phyloP scores from a whole-genome alignment of 2,329 filamentous ascomycete genomes.

The Aulographum hederae region DNA sequence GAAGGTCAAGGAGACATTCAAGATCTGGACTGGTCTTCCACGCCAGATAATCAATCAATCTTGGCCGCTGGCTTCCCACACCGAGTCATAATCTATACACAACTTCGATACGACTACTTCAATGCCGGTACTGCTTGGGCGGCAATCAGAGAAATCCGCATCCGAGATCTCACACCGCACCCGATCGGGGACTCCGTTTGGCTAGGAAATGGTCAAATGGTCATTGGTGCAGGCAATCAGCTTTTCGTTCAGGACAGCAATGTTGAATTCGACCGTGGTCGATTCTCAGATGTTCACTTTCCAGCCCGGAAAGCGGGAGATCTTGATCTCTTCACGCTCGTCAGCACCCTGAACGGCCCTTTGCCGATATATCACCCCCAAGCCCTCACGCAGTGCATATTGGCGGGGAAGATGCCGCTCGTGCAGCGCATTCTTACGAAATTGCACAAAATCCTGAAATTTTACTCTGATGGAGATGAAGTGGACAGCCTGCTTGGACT shows the following conservation, averaged over 20 bases:
- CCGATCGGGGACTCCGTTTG: constrained; percentile 88
- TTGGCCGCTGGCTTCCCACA: constrained; percentile 87
- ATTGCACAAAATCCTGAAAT: constrained; percentile 62
- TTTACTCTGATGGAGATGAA: constrained; percentile 61
- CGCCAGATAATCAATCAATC: constrained; percentile 74
- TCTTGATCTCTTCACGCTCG: constrained; percentile 62
- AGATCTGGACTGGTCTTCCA: constrained; percentile 88
- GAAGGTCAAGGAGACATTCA: constrained; percentile 56
- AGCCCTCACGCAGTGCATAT: constrained; percentile 69
- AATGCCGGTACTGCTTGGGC: constrained; percentile 84
- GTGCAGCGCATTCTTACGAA: constrained; percentile 57
- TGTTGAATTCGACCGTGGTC: constrained; percentile 44
- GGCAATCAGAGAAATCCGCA: constrained; percentile 63
- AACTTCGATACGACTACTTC: constrained; percentile 82
- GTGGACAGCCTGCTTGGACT: constrained; percentile 61
- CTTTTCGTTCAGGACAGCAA: constrained; percentile 67
- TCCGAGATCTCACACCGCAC: constrained; percentile 66
- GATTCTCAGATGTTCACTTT: constrained; percentile 37
- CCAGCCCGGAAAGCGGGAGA: constrained; percentile 29
- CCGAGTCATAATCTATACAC: constrained; percentile 61
- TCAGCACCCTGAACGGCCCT: constrained; percentile 70
- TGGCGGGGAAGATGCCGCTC: constrained; percentile 55
- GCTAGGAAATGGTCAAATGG: constrained; percentile 68
- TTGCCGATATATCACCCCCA: constrained; percentile 86
- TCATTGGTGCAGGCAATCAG: constrained; percentile 82